Conservation (phyloP, 1,139 yeast species). For the Scheffersomyces illinoinensis region DNA sequence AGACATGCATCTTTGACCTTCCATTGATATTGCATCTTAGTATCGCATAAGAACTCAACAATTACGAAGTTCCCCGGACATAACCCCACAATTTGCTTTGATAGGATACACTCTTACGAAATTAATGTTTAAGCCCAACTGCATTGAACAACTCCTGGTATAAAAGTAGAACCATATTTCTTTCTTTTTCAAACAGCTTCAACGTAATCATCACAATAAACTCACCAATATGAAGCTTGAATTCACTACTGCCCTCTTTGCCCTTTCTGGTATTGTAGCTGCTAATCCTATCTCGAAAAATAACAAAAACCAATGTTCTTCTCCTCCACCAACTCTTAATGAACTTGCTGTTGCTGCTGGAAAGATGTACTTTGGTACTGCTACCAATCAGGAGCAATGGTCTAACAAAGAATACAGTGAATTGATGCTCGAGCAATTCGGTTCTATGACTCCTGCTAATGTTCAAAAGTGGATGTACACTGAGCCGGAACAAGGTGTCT, state of each 20-base stretch:
- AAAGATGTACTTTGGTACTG: neutral
- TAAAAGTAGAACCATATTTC: neutral
- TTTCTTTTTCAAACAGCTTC: neutral
- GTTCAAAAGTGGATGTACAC: conserved; percentile 1
- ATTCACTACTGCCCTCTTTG: neutral
- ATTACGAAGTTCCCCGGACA: neutral
- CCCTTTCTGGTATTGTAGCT: neutral
- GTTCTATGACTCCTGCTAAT: neutral
- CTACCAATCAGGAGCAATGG: neutral
- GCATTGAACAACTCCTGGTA: neutral
- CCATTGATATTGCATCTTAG: neutral
- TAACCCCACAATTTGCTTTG: neutral
- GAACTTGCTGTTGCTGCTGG: conserved; percentile 1
- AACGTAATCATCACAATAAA: neutral
- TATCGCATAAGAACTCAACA: neutral
- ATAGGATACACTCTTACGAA: neutral
- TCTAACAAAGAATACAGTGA: neutral
- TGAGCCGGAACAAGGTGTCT: neutral
- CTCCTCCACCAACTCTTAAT: neutral
- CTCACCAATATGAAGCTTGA: neutral
- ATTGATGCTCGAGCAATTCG: neutral
- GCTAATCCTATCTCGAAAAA: neutral
- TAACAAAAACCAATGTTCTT: neutral
- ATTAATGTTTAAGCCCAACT: neutral
- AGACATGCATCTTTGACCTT: neutral